Base-by-base conservation (phyloP, 768 basidiomycete species). In the Trametes cinnabarina region DNA sequence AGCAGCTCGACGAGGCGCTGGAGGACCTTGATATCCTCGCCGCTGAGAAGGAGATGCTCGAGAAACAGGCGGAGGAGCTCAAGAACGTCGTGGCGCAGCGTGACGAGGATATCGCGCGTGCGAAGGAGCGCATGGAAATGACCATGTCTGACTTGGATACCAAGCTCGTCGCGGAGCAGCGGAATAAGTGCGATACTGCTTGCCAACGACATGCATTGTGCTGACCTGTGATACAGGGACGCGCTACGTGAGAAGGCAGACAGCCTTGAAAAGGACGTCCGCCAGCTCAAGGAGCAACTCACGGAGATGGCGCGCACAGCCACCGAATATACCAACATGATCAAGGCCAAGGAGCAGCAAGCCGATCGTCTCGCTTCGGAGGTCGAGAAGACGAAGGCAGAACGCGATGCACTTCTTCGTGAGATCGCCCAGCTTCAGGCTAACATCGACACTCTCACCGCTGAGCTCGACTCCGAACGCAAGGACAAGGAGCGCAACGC, bases 341-440 rank as follows among this genome's bases (percentile, higher is more conserved):
- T 94, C 65, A 81, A 87, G 74, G 82, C 80, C 72, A 92, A 89
- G 70, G 92, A 94, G 44, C 80, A 83, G 2, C 85, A 89, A 22
- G 79, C 90, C n/a, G 65, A 74, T 4, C 73, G 77, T 10, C 74
- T 92, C 20, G 68, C 75, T 0, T 67, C 77, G 8, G 83, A 90
- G 42, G 68, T 90, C 12, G 79, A 81, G 3, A 66, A 73, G 15
- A 76, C 82, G 50, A 82, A 84, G 57, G 67, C 71, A 15, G 85
- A 90, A 52, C 82, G 82, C 20, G 75, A 79, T 17, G 74, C 75
- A 25, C 72, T 83, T 2, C 73, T 80, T 49, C 81, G 83, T 54
- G 83, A 88, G 62, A 82, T 86, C 3, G 69, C 80, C 26, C 90
- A 89, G 63, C 73, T 89, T n/a, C 84, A 88, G 57, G 82, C 78